These are phyloP conservation scores for Pythium oligandrum DNA, from an alignment of 352 stramenopile genomes.

Conservation along the genomic window DNA sequence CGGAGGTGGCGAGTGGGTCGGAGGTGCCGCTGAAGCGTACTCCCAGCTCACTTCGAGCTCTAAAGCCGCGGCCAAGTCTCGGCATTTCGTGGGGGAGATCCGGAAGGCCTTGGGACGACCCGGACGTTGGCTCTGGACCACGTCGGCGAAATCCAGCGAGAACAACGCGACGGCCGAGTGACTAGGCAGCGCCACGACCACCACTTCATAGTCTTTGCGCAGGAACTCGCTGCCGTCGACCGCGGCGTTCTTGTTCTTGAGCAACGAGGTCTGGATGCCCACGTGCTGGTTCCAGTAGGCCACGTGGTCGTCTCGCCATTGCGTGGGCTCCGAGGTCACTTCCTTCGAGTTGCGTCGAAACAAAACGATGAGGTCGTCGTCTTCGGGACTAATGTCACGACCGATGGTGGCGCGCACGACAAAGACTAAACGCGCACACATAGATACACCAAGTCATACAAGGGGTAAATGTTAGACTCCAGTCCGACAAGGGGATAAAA, in stretches of 20 bases:
- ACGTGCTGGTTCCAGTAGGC: slow-evolving; percentile 78
- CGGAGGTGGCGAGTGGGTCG: slow-evolving; percentile 5
- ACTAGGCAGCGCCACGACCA: slow-evolving; percentile 77
- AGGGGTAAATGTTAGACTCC: neutral
- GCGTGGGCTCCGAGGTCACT: slow-evolving; percentile 62
- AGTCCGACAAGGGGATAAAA: neutral
- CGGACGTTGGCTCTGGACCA: slow-evolving; percentile 48
- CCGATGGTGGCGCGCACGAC: slow-evolving; percentile 70
- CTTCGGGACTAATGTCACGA: slow-evolving; percentile 61
- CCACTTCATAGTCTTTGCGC: slow-evolving; percentile 81
- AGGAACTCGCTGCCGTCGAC: slow-evolving; percentile 33
- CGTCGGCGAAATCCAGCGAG: slow-evolving; percentile 61
- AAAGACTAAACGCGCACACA: slow-evolving; percentile 27
- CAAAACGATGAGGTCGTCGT: slow-evolving; percentile 76
- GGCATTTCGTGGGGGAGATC: slow-evolving; percentile 67
- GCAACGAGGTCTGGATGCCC: slow-evolving; percentile 69
- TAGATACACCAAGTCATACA: neutral
- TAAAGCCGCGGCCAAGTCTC: slow-evolving; percentile 62
- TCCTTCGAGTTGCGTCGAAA: slow-evolving; percentile 82
- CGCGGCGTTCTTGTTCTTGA: slow-evolving; percentile 36
- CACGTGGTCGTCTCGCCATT: slow-evolving; percentile 60
- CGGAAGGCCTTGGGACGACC: slow-evolving; percentile 50
- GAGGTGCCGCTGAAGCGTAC: slow-evolving; percentile 22
- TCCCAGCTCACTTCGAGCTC: slow-evolving; percentile 80
- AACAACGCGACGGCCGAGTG: slow-evolving; percentile 78